Evolutionary conservation across 108 stramenopile species (phyloP), one percentile per base, ranked within the genome.

Genomic region (Epipyxis sp.): DNA sequence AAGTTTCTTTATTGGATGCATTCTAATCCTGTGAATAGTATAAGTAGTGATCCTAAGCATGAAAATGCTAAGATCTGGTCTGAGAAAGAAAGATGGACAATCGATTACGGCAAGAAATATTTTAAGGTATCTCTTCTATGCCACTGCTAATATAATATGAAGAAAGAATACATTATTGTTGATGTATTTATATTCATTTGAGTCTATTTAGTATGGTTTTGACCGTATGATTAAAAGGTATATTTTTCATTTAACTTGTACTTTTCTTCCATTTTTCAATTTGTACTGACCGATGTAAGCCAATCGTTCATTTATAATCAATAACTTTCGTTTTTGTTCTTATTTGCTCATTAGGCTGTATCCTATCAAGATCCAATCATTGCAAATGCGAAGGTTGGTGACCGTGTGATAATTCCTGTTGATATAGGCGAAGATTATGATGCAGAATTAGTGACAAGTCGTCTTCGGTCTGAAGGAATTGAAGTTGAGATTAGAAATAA

Each of bases 1-100:
- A 93, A 93, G 81, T 77, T 67, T 42, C 79, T 93, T 10, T 65
- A 65, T 65, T 10, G 34, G 25, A 3, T 65, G n/a, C n/a, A n/a
- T n/a, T n/a, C n/a, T n/a, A n/a, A 35, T 65, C 61, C 3, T 65
- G 20, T 6, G 46, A 50, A 50, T 13, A 50, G 46, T 20, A 50
- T 13, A 50, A 50, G 46, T 32, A 35, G 30, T 65, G 61, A 65
- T 29, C 25, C 61, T 10, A 32, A 37, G 10, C 13, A 65, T 3
- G 25, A 65, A 32, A 29, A 37, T 6, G 6, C 20, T 6, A 29
- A 65, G 34, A 65, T 35, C 34, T 65, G 61, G 61, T 32, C 20
- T 32, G 61, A 65, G 25, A 13, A 16, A 3, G 6, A 37, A 32
- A 16, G 61, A 65, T 65, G 61, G 61, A 16, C 61, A 35, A 29